These are phyloP conservation scores for Wickerhamomyces chambardii DNA, from an alignment of 805 yeast genomes.

Conservation along the genomic window DNA sequence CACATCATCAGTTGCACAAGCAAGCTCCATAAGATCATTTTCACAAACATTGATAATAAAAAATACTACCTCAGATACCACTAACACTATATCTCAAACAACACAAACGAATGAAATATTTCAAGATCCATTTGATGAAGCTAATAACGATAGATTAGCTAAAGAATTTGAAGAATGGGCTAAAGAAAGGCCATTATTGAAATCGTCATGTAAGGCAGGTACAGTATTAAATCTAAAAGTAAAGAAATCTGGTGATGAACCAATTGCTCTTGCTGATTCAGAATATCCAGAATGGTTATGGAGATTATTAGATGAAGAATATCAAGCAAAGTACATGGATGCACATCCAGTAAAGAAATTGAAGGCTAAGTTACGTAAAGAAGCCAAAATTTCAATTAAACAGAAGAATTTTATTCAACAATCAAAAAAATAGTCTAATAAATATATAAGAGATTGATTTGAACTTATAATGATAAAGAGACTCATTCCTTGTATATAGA, in stretches of 20 bases:
- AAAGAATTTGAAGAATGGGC: not conserved
- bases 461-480: no score
- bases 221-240: conserved; percentile 65
- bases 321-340: conserved; percentile 47
- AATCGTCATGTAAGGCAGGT: conserved; percentile 60
- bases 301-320: conserved; percentile 65
- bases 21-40: no score
- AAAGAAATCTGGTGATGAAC: conserved; percentile 75
- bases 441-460: no score
- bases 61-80: no score
- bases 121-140: conserved; percentile 4
- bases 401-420: no score
- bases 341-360: conserved; percentile 58
- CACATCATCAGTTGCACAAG: no score
- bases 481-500: no score
- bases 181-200: conserved; percentile 3
- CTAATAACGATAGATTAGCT: not conserved
- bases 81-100: no score
- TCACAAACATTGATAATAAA: no score
- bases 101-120: no score
- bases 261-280: conserved; percentile 76
- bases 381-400: no score
- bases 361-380: conserved; percentile 59
- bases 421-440: no score
- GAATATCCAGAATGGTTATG: conserved; percentile 97